Evolutionary conservation across 352 stramenopile species (phyloP).

Genomic region (Plasmopara halstedii): DNA sequence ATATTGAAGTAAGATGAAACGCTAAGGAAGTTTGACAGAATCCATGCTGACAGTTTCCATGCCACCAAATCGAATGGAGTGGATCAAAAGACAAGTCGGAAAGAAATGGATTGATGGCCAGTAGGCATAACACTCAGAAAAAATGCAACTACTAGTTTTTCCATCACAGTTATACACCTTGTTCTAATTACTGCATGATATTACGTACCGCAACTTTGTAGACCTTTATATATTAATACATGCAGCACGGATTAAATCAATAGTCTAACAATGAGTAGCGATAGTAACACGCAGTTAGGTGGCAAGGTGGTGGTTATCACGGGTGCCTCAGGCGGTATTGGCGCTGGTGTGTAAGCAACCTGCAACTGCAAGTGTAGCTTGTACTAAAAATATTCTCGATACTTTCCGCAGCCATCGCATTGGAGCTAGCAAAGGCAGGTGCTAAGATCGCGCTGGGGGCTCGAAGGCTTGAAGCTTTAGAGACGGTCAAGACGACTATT

Average conservation of each 20-base stretch:
- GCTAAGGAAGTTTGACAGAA: too few species aligned
- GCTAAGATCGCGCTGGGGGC: conserved; percentile 80
- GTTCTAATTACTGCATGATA: too few species aligned
- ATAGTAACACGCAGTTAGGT: conserved; percentile 27
- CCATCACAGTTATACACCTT: too few species aligned
- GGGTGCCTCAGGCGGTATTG: conserved; percentile 85
- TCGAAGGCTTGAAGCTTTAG: conserved; percentile 53
- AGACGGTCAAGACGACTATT: conserved; percentile 34
- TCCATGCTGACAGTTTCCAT: too few species aligned
- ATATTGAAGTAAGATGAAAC: too few species aligned
- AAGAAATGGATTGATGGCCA: too few species aligned
- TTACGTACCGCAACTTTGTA: too few species aligned
- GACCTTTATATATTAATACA: too few species aligned
- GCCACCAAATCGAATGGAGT: too few species aligned
- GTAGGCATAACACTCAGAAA: too few species aligned
- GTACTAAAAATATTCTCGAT: neutral
- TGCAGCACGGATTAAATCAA: neutral
- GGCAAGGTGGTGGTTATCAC: conserved; percentile 84
- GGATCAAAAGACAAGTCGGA: too few species aligned
- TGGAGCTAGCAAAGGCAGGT: conserved; percentile 57
- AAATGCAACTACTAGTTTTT: too few species aligned
- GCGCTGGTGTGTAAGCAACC: conserved; percentile 25
- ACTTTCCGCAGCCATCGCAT: conserved; percentile 43
- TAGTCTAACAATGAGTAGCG: conserved; percentile 13
- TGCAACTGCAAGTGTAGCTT: neutral